Conservation (phyloP, 257 asterid genomes). For the Ophiorrhiza pumila region DNA sequence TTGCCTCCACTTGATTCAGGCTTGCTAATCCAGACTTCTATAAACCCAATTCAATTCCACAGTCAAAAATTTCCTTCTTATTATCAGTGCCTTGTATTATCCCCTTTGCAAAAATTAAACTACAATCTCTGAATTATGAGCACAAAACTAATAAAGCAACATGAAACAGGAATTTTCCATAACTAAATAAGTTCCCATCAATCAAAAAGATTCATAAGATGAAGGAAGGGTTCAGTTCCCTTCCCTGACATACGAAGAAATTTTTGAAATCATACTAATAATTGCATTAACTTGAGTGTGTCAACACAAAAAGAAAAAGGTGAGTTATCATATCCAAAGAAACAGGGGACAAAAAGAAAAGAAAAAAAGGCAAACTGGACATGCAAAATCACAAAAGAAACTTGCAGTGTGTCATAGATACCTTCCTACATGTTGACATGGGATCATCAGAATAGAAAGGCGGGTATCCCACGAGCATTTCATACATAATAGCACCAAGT, state of each 20-base stretch:
- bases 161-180: neutral
- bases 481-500: constrained; percentile 98
- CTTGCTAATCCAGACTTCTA: neutral
- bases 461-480: constrained; percentile 98
- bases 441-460: constrained; percentile 99
- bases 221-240: neutral
- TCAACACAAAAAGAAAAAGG: neutral
- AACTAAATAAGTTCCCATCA: neutral
- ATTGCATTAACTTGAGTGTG: neutral
- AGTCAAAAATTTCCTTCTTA: neutral
- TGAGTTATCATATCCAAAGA: neutral
- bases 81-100: neutral
- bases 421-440: constrained; percentile 99
- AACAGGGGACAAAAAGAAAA: neutral
- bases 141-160: neutral
- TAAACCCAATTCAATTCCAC: neutral
- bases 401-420: constrained; percentile 28
- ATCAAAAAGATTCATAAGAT: neutral
- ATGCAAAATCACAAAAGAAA: constrained; percentile 15
- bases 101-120: neutral
- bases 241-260: neutral
- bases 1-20: neutral
- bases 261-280: neutral
- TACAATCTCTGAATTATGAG: neutral
- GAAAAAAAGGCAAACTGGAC: constrained; percentile 10